Evolutionary conservation across 106 monocot species (phyloP), one percentile per base, ranked within the genome.

Genomic region (Allium cepa): DNA sequence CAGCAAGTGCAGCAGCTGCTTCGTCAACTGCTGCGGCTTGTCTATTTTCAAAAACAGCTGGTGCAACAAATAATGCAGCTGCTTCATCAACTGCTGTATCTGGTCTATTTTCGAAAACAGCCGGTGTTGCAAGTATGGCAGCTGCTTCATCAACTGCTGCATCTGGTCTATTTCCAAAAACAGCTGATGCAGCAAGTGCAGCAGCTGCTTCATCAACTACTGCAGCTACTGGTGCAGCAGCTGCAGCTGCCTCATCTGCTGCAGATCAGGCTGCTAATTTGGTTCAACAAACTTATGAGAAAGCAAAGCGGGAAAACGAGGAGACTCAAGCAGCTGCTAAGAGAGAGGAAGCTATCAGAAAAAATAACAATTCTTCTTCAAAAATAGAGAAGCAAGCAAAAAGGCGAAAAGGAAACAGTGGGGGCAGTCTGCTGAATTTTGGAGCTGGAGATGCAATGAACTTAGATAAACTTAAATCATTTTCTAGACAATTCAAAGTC

Each of bases 211-310:
- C 36, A 36, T 36, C 36, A 36, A 36, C 36, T 36, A 5, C 36
- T 36, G 36, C 36, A 36, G 5, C 36, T 36, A 36, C 36, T 36
- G 36, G 36, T 36, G 36, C 36, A 36, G 36, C 36, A 5, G 5
- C 36, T 36, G 36, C 36, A 36, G 60, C 72, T 57, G 72, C 67
- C 48, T 71, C 59, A 8, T 60, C 70, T 46, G 8, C 70, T 59
- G 11, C 70, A 48, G 70, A 26, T 58, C 10, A 60, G 11, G 59
- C 81, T 57, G 76, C 79, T 49, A 79, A 69, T 46, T 76, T 63
- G 66, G 49, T 80, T 61, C 81, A 85, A 49, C 74, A 75, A 36
- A 68, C 85, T 27, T 85, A 81, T 64, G 81, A 81, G 53, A 81
- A 79, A 70, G 85, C 73, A 8, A 75, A 62, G 73, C 78, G 69